These are phyloP conservation scores for Citrus glauca DNA, from an alignment of 345 rosid genomes.

Conservation along the genomic window DNA sequence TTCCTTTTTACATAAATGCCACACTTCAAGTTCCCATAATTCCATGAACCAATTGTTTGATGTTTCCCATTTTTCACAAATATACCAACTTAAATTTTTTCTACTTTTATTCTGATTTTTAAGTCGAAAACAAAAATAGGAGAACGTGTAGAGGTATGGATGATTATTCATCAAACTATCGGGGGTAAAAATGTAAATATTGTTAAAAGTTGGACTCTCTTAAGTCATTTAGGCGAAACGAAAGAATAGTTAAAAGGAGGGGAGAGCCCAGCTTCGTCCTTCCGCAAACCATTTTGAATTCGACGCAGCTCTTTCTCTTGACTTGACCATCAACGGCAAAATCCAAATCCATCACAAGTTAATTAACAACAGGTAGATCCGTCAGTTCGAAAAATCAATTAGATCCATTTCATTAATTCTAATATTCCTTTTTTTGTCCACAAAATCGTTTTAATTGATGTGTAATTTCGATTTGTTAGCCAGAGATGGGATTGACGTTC, in stretches of 20 bases:
- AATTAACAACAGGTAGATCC: not conserved
- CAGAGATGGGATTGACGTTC: conserved; percentile 55
- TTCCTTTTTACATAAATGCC: no score
- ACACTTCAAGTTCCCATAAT: no score
- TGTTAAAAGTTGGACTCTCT: not conserved
- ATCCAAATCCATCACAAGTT: not conserved
- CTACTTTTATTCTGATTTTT: no score
- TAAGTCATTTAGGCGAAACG: not conserved
- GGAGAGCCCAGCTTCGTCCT: not conserved
- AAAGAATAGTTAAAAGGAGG: not conserved
- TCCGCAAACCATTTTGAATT: not conserved
- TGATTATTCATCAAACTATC: not conserved
- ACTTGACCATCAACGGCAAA: not conserved
- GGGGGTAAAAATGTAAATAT: not conserved
- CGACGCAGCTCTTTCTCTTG: not conserved
- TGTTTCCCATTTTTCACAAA: no score
- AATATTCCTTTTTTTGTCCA: not conserved
- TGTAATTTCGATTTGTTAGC: not conserved
- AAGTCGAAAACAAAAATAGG: no score
- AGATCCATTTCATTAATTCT: not conserved
- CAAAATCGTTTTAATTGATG: not conserved
- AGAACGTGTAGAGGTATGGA: no score
- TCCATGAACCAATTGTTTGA: no score
- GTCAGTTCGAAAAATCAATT: not conserved
- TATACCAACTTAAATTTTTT: no score